Base-by-base conservation (phyloP, 768 basidiomycete species). In the Amanita exitialis region DNA sequence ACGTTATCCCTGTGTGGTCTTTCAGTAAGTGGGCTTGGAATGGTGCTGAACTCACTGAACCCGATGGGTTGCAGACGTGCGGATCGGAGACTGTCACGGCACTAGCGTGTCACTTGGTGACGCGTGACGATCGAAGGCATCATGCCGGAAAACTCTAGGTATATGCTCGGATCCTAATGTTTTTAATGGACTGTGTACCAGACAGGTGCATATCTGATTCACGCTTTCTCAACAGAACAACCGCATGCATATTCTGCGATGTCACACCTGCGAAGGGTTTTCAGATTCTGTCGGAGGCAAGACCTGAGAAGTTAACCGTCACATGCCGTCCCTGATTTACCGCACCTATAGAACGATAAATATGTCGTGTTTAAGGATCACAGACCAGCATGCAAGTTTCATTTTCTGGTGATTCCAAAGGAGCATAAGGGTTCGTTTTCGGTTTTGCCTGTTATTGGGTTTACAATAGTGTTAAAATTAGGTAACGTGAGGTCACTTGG, bases 281-380 rank as follows among this genome's bases (percentile, higher is more conserved):
- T 54, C 59, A 72, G 16, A 61, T 81, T 21, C 55, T 73, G 1
- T 79, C 74, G 63, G 75, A 80, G 72, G 79, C 71, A 54, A 28
- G 20, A 34, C 34, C 15, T 12, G 9, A 30, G 9, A 30, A 38
- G 20, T 38, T 36, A 7, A 2, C 2, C 15, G 13, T 39, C 1
- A n/a, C 8, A 23, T 20, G 20, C n/a, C 12, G 10, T 46, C 42
- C 44, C 25, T 50, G 21, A 32, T 41, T 35, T 25, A 15, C 9
- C 32, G 41, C 12, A 18, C 44, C 27, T 12, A 37, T 47, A 80
- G 78, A 74, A 78, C 52, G 62, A 67, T 1, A 56, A 58, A 3
- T 78, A 79, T 52, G 51, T 80, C 9, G 78, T 76, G 3, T 81
- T 82, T 47, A 60, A 66, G 42, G 80, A 82, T 55, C 63, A 62